Conservation (phyloP, 163 green algal genomes). For the Botryococcus braunii region DNA sequence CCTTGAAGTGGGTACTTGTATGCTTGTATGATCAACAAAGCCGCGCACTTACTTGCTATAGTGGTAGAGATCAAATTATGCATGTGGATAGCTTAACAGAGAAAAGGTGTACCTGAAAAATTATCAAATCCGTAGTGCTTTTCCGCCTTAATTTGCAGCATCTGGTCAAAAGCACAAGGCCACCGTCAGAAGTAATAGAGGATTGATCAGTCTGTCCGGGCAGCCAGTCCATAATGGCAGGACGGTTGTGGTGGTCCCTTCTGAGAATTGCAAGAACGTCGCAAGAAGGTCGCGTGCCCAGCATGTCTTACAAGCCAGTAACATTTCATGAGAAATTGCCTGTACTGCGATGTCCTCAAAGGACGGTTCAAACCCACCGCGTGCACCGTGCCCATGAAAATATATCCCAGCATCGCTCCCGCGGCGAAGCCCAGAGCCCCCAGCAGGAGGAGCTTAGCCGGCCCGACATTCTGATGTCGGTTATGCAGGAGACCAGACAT, state of each 20-base stretch:
- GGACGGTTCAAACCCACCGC: constrained; percentile 10
- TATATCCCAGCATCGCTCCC: constrained; percentile 15
- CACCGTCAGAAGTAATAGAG: no score
- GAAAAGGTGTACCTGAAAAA: no score
- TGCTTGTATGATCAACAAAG: no score
- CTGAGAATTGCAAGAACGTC: background rate
- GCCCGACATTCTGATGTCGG: no score
- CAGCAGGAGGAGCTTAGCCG: background rate
- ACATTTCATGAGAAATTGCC: background rate
- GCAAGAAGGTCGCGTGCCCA: background rate
- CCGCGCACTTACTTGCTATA: no score
- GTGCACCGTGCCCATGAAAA: constrained; percentile 30
- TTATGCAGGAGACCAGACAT: no score
- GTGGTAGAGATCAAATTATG: no score
- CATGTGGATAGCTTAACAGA: no score
- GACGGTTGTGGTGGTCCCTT: background rate
- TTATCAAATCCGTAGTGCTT: no score
- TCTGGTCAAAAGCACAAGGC: no score
- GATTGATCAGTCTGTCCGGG: background rate
- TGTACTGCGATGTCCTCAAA: background rate
- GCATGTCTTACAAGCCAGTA: background rate
- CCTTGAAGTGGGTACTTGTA: no score
- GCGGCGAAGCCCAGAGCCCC: constrained; percentile 11
- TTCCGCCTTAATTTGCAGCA: no score
- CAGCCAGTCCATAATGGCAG: background rate